Base-by-base conservation (phyloP, 129 eudicot species). In the Lonicera japonica region DNA sequence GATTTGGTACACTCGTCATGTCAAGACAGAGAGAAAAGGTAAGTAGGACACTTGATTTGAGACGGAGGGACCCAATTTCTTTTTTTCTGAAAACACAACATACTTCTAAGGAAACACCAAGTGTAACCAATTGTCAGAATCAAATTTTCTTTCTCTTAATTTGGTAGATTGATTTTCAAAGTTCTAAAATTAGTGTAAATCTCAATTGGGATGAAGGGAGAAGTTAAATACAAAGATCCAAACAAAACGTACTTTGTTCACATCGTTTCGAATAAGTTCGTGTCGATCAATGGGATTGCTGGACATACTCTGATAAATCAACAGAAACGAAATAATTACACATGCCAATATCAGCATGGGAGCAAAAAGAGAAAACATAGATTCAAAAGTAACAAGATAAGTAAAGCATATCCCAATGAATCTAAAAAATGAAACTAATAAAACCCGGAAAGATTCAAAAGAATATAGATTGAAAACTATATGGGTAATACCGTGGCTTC, bases 181-280 rank as follows among this genome's bases (percentile, higher is more conserved):
- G 36, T 29, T 29, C 36, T 6, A 29, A 29, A 29, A 29, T 1
- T n/a, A 29, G 36, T 29, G 36, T 29, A 29, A 29, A 2, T 6
- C 36, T 29, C 6, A 29, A 29, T 29, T 29, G 36, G 36, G 36
- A 29, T 29, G 36, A 6, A 6, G 36, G 36, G 36, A 59, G 25
- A 10, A 67, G 12, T 5, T 20, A 51, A 55, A 59, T 18, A 61
- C 51, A 25, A 22, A 62, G 52, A 34, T 48, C 48, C 68, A 48
- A 24, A 47, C 61, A 47, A 46, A 64, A 56, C 94, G 18, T 88
- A 88, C 99, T 69, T 83, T 92, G 59, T 77, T 74, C 68, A 94
- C 96, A 50, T 94, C 96, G 39, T 43, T 38, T 54, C 99, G 82
- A 61, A 65, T 66, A 21, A 94, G 72, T 54, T 94, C 99, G 72